These are phyloP conservation scores for Kodamaea neixiangensis DNA, from an alignment of 805 yeast genomes.

Conservation along the genomic window DNA sequence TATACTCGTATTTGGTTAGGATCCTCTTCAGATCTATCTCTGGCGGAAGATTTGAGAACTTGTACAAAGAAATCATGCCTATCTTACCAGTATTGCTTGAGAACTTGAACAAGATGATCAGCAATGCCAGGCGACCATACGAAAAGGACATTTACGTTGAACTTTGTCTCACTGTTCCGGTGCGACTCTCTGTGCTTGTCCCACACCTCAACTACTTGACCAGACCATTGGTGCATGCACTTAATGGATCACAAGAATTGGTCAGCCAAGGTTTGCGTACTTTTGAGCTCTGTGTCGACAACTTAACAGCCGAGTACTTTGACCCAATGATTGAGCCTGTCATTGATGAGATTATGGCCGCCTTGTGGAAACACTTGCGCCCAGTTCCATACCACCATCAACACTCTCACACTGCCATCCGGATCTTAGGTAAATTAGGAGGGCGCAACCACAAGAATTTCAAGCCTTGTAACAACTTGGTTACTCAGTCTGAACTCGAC, in stretches of 20 bases:
- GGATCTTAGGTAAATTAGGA: constrained; percentile 93
- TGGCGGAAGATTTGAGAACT: constrained; percentile 92
- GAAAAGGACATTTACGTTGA: constrained; percentile 95
- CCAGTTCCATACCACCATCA: constrained; percentile 95
- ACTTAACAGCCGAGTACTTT: constrained; percentile 92
- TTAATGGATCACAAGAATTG: constrained; percentile 86
- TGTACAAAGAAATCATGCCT: constrained; percentile 92
- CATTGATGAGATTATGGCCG: constrained; percentile 89
- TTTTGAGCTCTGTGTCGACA: constrained; percentile 92
- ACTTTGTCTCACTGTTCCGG: constrained; percentile 93
- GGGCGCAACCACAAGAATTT: constrained; percentile 91
- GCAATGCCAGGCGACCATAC: constrained; percentile 81
- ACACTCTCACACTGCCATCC: constrained; percentile 90
- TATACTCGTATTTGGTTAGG: constrained; percentile 84
- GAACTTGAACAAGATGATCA: constrained; percentile 77
- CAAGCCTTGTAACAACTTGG: constrained; percentile 69
- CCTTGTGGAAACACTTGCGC: constrained; percentile 84
- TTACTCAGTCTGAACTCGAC: constrained; percentile 53
- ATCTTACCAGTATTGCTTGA: constrained; percentile 83
- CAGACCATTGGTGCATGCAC: constrained; percentile 87
- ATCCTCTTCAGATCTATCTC: constrained; percentile 92
- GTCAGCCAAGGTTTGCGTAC: constrained; percentile 95
- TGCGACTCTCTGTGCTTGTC: constrained; percentile 86
- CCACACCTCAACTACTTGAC: constrained; percentile 88
- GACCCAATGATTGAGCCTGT: constrained; percentile 98